phyloP scores from a whole-genome alignment of 257 asterid genomes.

The Haberlea rhodopensis region DNA sequence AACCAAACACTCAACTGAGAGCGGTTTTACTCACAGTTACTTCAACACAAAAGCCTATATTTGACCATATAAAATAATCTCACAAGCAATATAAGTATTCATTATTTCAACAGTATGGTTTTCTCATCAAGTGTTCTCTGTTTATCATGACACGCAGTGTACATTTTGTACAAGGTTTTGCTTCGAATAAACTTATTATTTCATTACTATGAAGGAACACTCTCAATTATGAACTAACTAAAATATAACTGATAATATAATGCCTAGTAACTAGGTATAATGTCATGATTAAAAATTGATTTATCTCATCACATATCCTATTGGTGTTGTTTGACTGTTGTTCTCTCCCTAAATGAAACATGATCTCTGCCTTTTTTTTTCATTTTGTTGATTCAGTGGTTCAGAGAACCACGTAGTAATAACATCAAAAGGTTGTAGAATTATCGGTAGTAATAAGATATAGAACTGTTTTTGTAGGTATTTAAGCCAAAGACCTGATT shows the following conservation, averaged over 20 bases:
- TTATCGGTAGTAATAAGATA: neutral
- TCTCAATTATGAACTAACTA: neutral
- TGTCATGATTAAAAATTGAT: too few relatives aligned
- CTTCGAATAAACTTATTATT: neutral
- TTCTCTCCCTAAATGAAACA: too few relatives aligned
- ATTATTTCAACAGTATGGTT: slow-evolving; percentile 9
- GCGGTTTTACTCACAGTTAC: slow-evolving; percentile 9
- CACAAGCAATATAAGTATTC: neutral
- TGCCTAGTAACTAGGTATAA: neutral
- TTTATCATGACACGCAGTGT: neutral
- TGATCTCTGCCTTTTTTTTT: neutral
- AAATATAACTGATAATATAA: too few relatives aligned
- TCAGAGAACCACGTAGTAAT: neutral
- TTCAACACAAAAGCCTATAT: neutral
- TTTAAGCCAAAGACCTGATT: neutral
- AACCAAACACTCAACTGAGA: slow-evolving; percentile 2
- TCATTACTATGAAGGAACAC: neutral
- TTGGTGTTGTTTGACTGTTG: too few relatives aligned
- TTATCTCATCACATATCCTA: too few relatives aligned
- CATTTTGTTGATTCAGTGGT: neutral
- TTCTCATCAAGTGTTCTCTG: neutral
- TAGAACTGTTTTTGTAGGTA: neutral
- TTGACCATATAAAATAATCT: slow-evolving; percentile 1
- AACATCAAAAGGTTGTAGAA: too few relatives aligned
- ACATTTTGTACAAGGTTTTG: neutral